Conservation (phyloP, 2,329 filamentous ascomycete species). For the Hypocreales sp. region DNA sequence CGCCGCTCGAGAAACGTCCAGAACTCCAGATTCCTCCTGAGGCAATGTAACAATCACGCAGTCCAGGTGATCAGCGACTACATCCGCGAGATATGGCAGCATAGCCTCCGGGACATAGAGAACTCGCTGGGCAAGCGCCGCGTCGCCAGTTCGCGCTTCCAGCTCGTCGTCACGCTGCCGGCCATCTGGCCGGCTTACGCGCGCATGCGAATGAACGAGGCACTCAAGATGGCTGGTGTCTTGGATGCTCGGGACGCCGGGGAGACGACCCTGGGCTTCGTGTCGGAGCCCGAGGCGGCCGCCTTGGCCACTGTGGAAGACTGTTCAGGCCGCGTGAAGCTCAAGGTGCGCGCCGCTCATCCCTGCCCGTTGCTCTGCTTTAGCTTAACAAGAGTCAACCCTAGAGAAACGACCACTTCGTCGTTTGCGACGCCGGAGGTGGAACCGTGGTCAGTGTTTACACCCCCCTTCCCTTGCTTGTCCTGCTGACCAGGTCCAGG, state of each 20-base stretch:
- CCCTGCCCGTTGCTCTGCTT: no score
- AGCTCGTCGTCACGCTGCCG: constrained; percentile 25
- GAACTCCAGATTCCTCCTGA: constrained; percentile 1
- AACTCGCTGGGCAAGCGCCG: constrained; percentile 8
- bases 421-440: constrained; percentile 21
- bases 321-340: constrained; percentile 7
- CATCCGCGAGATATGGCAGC: constrained; percentile 17
- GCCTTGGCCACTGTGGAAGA: constrained; percentile 20
- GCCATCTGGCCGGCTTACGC: constrained; percentile 29
- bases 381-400: constrained; percentile 1
- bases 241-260: constrained; percentile 10
- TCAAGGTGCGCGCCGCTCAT: no score
- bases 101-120: constrained; percentile 12
- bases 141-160: constrained; percentile 10
- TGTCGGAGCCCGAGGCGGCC: constrained; percentile 29
- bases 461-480: neutral
- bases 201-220: constrained; percentile 18
- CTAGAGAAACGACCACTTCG: constrained; percentile 8
- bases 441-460: constrained; percentile 16
- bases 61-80: constrained; percentile 16
- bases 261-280: constrained; percentile 15
- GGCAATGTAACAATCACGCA: constrained; percentile 5
- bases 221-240: constrained; percentile 19
- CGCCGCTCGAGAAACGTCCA: constrained; percentile 7
- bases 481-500: constrained; percentile 11